Evolutionary conservation across 495 filamentous ascomycete genomes (phyloP).

Genomic region (Penicillium coprophilum): DNA sequence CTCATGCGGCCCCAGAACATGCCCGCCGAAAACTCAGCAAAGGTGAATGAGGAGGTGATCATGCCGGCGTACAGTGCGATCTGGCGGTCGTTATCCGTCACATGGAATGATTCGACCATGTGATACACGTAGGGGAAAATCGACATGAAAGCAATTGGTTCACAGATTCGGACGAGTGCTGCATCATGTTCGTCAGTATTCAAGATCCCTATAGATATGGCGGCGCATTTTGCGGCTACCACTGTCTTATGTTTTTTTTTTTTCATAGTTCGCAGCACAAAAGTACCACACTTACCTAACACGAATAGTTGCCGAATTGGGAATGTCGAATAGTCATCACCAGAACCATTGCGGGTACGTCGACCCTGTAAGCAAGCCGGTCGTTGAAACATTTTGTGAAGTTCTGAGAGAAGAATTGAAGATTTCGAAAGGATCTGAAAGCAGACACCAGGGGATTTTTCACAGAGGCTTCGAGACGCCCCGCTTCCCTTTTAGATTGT

Average conservation of each 20-base stretch:
- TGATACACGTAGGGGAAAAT: constrained; percentile 99
- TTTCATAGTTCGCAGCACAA: constrained; percentile 28
- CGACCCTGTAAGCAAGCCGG: constrained; percentile 40
- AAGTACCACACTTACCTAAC: constrained; percentile 56
- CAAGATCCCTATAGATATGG: neutral
- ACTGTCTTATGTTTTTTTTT: neutral
- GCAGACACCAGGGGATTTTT: neutral
- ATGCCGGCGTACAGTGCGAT: constrained; percentile 93
- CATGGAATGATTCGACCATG: constrained; percentile 91
- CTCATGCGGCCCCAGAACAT: constrained; percentile 92
- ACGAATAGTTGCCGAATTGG: constrained; percentile 67
- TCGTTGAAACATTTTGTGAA: constrained; percentile 42
- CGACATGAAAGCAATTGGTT: constrained; percentile 99
- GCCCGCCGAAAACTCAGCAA: constrained; percentile 89
- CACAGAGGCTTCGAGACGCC: constrained; percentile 14
- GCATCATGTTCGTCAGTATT: constrained; percentile 37
- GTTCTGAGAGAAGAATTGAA: constrained; percentile 3
- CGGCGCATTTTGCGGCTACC: neutral
- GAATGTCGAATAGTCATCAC: constrained; percentile 44
- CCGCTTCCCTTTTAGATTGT: constrained; percentile 19
- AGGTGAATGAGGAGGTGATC: constrained; percentile 95
- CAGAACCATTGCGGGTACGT: constrained; percentile 30
- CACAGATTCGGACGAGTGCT: constrained; percentile 94
- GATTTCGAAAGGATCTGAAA: constrained; percentile 2
- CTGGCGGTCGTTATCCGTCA: constrained; percentile 71